Percentiles rank a stretch among this genome's conserved stretches.
Evolutionary conservation across 176 grass and related monocot genomes (phyloP).

Genomic region (Panicum miliaceum): DNA sequence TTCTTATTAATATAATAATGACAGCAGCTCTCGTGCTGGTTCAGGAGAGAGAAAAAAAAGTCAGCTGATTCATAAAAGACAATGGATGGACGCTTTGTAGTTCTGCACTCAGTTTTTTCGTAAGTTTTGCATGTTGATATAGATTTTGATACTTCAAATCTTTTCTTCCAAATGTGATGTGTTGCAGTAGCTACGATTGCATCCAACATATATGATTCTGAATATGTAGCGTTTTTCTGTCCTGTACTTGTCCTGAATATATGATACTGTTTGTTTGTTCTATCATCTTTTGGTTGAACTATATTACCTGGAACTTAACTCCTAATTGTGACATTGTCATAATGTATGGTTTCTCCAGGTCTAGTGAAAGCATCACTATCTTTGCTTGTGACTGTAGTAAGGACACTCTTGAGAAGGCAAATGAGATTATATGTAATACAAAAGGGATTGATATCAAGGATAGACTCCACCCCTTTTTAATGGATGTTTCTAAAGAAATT

Average conservation of each 20-base stretch:
- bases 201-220: background rate
- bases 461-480: slow-evolving; percentile 66
- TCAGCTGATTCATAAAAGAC: background rate
- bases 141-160: background rate
- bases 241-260: background rate
- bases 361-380: slow-evolving; percentile 62
- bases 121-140: background rate
- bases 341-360: slow-evolving; percentile 62
- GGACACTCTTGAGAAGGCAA: slow-evolving; percentile 80
- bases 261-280: background rate
- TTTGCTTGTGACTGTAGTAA: slow-evolving; percentile 99
- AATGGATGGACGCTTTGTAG: background rate
- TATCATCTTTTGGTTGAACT: background rate
- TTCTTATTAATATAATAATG: background rate
- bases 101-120: background rate
- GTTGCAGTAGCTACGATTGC: background rate
- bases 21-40: background rate
- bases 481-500: slow-evolving; percentile 66
- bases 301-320: slow-evolving; percentile 24
- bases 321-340: slow-evolving; percentile 12
- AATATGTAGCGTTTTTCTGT: background rate
- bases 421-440: slow-evolving; percentile 64
- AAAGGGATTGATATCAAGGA: slow-evolving; percentile 48
- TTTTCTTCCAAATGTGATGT: background rate
- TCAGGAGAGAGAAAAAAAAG: background rate